Percentiles rank a stretch among this genome's conserved stretches.
phyloP scores from a whole-genome alignment of 129 eudicot species.

The Tagetes erecta region DNA sequence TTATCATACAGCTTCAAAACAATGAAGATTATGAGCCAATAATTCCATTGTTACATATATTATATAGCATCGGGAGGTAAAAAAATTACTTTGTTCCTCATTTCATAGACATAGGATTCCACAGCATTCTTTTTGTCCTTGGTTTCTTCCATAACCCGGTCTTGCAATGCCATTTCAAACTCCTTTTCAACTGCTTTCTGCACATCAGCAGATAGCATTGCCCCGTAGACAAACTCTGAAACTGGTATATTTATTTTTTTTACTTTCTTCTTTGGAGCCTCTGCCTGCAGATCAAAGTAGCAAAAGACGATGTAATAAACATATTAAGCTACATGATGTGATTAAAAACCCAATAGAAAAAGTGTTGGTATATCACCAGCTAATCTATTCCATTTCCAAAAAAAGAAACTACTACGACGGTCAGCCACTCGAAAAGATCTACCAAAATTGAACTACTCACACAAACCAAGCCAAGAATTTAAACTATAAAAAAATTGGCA shows the following conservation, averaged over 20 bases:
- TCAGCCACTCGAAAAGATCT: too few relatives aligned
- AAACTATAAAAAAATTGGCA: neutral
- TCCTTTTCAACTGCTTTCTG: slow-evolving; percentile 55
- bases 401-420: too few relatives aligned
- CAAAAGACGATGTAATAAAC: neutral
- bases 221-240: slow-evolving; percentile 68
- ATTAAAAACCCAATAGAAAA: too few relatives aligned
- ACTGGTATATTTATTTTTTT: slow-evolving; percentile 68
- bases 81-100: slow-evolving; percentile 75
- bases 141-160: too few relatives aligned
- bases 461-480: neutral
- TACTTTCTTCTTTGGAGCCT: slow-evolving; percentile 86
- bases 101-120: slow-evolving; percentile 91
- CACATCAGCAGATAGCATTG: slow-evolving; percentile 62
- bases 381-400: too few relatives aligned
- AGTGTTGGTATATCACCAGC: too few relatives aligned
- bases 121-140: slow-evolving; percentile 94
- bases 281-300: slow-evolving; percentile 43
- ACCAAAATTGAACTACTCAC: too few relatives aligned
- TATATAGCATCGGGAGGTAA: neutral
- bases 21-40: slow-evolving; percentile 7
- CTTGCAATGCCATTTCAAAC: too few relatives aligned
- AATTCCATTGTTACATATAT: slow-evolving; percentile 9
- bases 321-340: too few relatives aligned
- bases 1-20: slow-evolving; percentile 67